Evolutionary conservation across 2,329 filamentous ascomycete species (phyloP).

Genomic region (Fusarium globosum): DNA sequence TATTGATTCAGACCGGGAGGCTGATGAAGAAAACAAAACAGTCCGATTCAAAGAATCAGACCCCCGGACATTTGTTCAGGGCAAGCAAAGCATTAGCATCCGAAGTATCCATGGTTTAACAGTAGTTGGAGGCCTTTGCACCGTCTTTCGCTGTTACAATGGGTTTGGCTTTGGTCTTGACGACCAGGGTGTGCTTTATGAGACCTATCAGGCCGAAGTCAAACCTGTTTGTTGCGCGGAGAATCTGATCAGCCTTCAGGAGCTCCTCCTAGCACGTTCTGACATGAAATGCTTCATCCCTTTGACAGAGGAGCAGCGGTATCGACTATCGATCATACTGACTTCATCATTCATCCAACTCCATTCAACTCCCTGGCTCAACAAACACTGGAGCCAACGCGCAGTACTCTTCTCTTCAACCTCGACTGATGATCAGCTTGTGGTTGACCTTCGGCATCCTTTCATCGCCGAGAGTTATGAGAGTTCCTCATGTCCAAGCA

Average conservation of each 20-base stretch:
- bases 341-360: background rate
- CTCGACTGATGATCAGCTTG: background rate
- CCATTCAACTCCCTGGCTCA: background rate
- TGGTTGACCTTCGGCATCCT: rapidly evolving
- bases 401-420: background rate
- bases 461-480: background rate
- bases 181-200: background rate
- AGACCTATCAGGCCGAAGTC: background rate
- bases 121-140: background rate
- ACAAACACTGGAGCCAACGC: background rate
- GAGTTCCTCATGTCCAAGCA: rapidly evolving
- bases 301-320: background rate
- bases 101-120: background rate
- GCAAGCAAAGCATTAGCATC: background rate
- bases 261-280: background rate
- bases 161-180: background rate
- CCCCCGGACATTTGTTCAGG: too few relatives aligned
- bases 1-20: background rate
- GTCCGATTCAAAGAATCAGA: background rate
- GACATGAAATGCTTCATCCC: rapidly evolving
- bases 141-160: background rate
- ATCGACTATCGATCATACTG: background rate
- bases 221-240: background rate
- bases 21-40: rapidly evolving
- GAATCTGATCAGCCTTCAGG: background rate